Base-by-base conservation (phyloP, 1,139 yeast species). In the Zygosaccharomyces pseudobailii region DNA sequence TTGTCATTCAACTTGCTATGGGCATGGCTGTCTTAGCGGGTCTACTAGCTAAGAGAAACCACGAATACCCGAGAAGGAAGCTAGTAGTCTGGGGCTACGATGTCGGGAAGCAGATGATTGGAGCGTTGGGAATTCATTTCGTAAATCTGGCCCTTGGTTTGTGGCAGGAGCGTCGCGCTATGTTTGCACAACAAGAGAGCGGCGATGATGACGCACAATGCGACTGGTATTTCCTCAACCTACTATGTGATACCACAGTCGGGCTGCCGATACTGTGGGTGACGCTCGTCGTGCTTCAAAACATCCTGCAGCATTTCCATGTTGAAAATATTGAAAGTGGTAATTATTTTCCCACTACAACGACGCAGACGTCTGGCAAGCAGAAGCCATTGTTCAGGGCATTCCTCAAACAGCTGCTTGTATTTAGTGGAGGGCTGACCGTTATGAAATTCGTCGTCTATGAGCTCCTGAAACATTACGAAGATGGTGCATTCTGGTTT, bases 51-150 rank as follows among this genome's bases (percentile, higher is more conserved):
- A 92, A 92, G 61, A 73, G 98, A 48, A 78, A 72, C 54, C 79
- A 81, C 55, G 97, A 92, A 63, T 76, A 77, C 51, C 97, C 97
- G 0, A 75, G 90, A 52, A 72, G 97, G 55, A 88, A 95, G 6
- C 82, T 96, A 88, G 75, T 78, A 48, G 83, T 90, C 13, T 92
- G 97, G 97, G 64, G 77, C 20, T 90, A 81, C 62, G 98, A 92
- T 63, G 95, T 92, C 1, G 79, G 87, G 27, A 92, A 92, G 61
- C 98, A 92, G 65, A 74, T 90, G 3, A 71, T 87, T 23, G 97
- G 97, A 0, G 88, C 97, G 0, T 68, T 86, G 23, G 89, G 92
- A 0, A 78, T 90, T 2, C 98, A 92, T 62, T 71, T 84, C 9
- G 71, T 90, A 59, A 92, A 92, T 60, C 75, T 90, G n/a, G 66